Evolutionary conservation across 352 stramenopile species (phyloP).

Genomic region (Pythium pyrilobum): DNA sequence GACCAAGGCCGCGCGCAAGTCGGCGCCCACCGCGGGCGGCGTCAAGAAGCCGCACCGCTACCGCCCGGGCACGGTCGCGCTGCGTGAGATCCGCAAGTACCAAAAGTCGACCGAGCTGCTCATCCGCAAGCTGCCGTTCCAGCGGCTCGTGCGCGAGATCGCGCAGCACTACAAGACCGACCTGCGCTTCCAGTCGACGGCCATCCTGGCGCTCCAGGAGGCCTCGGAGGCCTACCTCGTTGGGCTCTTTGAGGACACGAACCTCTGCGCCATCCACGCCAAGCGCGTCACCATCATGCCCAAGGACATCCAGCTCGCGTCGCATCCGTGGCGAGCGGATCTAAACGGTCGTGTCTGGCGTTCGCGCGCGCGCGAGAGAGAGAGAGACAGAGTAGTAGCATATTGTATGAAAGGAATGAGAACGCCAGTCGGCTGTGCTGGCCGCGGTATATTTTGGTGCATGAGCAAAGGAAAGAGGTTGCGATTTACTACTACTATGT

Average conservation of each 20-base stretch:
- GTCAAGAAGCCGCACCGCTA: constrained; percentile 89
- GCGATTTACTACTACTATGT: neutral
- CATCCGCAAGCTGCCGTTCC: constrained; percentile 95
- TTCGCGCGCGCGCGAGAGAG: no score
- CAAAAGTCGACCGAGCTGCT: constrained; percentile 95
- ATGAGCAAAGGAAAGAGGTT: neutral
- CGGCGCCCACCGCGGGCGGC: constrained; percentile 86
- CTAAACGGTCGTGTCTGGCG: constrained; percentile 33
- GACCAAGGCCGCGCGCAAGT: constrained; percentile 91
- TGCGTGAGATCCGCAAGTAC: constrained; percentile 96
- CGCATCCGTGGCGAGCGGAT: constrained; percentile 90
- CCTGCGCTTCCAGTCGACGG: constrained; percentile 94
- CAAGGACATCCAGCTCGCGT: constrained; percentile 94
- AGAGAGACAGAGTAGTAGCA: neutral
- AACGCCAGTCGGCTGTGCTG: no score
- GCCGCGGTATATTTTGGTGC: no score
- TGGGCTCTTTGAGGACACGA: constrained; percentile 94
- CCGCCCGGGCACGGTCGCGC: constrained; percentile 76
- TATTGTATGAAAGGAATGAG: neutral
- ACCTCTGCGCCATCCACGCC: constrained; percentile 94
- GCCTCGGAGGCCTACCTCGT: constrained; percentile 93
- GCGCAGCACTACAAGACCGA: constrained; percentile 96
- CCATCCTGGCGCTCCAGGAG: constrained; percentile 90
- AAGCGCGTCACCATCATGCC: constrained; percentile 97
- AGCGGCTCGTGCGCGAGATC: constrained; percentile 94